Base-by-base conservation (phyloP, 192 early-diverging fungal species). In the Haplosporangium gracile region DNA sequence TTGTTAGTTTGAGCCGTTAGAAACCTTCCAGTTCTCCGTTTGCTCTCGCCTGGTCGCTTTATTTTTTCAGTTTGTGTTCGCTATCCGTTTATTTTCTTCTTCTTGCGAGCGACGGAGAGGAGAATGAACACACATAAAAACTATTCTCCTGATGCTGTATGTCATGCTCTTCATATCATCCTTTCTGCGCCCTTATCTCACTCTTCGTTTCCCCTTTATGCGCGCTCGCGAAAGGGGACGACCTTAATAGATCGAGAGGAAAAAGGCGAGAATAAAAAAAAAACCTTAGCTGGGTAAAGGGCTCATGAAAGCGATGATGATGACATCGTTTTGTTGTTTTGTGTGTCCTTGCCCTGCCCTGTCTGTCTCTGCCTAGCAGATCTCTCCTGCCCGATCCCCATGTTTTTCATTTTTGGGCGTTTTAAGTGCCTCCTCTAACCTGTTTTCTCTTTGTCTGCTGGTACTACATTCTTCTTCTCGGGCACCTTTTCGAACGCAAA, bases 311-410 rank as follows among this genome's bases (percentile, higher is more conserved):
- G 26, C 11, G 29, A 26, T 51, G 26, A 65, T 65, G 60, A 65
- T 65, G 60, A 65, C 60, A 65, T 65, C 29, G 60, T 65, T 65
- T 32, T 32, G 10, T 1, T 65, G 1, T n/a, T 57, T 57, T 57
- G 2, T 26, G n/a, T 26, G 16, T 10, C 8, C 51, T 24, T 55
- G 51, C 20, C 55, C n/a, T 57, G 55, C 55, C 55, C 7, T 57
- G 60, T 10, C 24, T 57, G 53, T 11, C 10, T 63, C 57, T 63
- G 57, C 26, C 57, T 65, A 29, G 29, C 13, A 65, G 60, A 65
- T 65, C 60, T 65, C 60, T 26, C n/a, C 60, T 65, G 60, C 60
- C 60, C 60, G 60, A 65, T 65, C 60, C 60, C 57, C 29, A 10
- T 65, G 26, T 26, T n/a, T 29, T 63, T 63, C 26, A 29, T 63